Conservation (phyloP, 2,329 filamentous ascomycete species). For the Botryotinia globosa region DNA sequence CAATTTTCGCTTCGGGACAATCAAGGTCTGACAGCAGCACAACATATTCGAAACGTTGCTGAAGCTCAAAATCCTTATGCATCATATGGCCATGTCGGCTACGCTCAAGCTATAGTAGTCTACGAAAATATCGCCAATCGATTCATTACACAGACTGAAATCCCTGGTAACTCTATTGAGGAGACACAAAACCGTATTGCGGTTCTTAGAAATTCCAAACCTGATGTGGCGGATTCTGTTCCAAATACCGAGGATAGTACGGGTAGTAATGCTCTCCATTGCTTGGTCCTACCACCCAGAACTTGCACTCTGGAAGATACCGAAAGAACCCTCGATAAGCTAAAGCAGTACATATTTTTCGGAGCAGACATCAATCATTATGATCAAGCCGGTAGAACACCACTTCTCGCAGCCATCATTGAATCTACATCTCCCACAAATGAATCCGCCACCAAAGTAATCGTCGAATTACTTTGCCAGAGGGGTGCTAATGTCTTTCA, state of each 20-base stretch:
- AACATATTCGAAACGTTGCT: slow-evolving; percentile 13
- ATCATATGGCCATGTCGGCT: slow-evolving; percentile 15
- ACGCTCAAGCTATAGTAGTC: slow-evolving; percentile 12
- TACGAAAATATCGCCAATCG: slow-evolving; percentile 18
- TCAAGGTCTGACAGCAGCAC: slow-evolving; percentile 14
- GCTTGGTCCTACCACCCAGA: background rate
- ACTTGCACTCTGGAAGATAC: slow-evolving; percentile 10
- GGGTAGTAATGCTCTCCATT: slow-evolving; percentile 6
- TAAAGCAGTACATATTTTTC: slow-evolving; percentile 6
- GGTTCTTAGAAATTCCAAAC: background rate
- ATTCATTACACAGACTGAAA: slow-evolving; percentile 3
- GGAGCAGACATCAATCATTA: slow-evolving; percentile 19
- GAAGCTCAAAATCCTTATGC: slow-evolving; percentile 14
- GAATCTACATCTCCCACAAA: background rate
- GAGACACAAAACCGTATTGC: slow-evolving; percentile 11
- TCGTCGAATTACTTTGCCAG: slow-evolving; percentile 1
- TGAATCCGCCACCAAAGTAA: background rate
- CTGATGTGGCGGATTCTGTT: background rate
- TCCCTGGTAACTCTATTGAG: background rate
- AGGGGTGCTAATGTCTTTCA: slow-evolving; percentile 12
- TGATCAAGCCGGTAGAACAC: slow-evolving; percentile 15
- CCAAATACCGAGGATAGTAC: slow-evolving; percentile 5
- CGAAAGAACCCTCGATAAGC: background rate
- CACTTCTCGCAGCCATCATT: slow-evolving; percentile 13
- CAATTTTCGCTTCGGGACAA: slow-evolving; percentile 18